These are phyloP conservation scores for Russula earlei DNA, from an alignment of 768 basidiomycete species.

Conservation along the genomic window DNA sequence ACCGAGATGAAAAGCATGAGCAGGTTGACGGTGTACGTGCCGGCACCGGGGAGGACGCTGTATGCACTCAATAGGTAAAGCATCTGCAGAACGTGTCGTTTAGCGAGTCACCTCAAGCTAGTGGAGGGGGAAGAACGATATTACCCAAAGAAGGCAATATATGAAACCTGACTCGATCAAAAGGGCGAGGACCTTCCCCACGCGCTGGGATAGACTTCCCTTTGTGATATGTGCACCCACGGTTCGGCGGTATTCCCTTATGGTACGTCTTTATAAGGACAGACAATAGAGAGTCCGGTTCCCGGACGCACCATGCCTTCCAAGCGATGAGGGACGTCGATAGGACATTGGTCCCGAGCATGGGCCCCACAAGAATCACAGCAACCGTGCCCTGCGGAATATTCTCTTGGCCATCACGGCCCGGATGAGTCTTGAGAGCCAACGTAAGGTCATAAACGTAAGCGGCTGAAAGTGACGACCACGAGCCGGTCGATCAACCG, in stretches of 20 bases:
- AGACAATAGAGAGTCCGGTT: not conserved
- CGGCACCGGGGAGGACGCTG: conserved; percentile 4
- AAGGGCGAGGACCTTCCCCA: conserved; percentile 5
- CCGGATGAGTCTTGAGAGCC: not conserved
- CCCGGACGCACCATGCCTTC: conserved; percentile 10
- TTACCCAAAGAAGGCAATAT: conserved; percentile 15
- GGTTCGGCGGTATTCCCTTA: conserved; percentile 2
- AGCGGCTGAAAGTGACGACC: not conserved
- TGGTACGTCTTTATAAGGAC: not conserved
- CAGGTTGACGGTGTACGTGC: conserved; percentile 4
- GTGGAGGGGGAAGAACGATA: not conserved
- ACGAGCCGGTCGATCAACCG: not conserved
- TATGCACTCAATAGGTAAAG: conserved; percentile 9
- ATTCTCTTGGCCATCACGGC: not conserved
- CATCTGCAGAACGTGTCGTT: not conserved
- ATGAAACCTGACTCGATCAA: conserved; percentile 13
- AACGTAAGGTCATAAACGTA: conserved; percentile 8
- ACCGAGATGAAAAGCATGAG: conserved; percentile 10
- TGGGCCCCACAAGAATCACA: conserved; percentile 5
- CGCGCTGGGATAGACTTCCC: conserved; percentile 3
- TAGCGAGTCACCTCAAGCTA: not conserved
- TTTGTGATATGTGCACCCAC: conserved; percentile 5
- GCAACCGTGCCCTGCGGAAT: conserved; percentile 3
- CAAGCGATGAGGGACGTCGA: conserved; percentile 11
- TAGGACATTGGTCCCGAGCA: conserved; percentile 12